Evolutionary conservation across 345 rosid genomes (phyloP).

Genomic region (Euphorbia tirucalli): DNA sequence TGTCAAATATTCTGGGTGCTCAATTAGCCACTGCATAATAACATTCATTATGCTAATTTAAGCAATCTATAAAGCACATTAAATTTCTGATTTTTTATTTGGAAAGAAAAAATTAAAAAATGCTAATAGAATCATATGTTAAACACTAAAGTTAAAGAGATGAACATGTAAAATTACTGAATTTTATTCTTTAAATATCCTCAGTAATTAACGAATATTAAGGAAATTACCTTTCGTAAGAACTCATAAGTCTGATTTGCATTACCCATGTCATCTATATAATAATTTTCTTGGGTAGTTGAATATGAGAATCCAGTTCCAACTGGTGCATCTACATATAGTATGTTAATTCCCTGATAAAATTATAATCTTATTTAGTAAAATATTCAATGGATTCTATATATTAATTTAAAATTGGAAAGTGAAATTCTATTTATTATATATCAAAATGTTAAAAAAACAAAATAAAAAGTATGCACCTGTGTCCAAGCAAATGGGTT

Average conservation of each 20-base stretch:
- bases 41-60: not conserved
- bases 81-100: too few species aligned
- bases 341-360: slow-evolving; percentile 22
- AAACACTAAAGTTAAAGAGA: too few species aligned
- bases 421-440: not conserved
- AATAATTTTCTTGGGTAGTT: slow-evolving; percentile 30
- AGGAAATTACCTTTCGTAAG: slow-evolving; percentile 21
- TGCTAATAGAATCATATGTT: too few species aligned
- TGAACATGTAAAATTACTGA: too few species aligned
- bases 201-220: not conserved
- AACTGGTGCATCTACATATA: slow-evolving; percentile 36
- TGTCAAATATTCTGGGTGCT: slow-evolving; percentile 26
- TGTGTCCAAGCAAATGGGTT: slow-evolving; percentile 16
- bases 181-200: too few species aligned
- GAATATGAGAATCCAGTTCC: slow-evolving; percentile 41
- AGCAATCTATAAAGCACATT: too few species aligned
- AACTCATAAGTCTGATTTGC: slow-evolving; percentile 23
- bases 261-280: slow-evolving; percentile 20
- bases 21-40: slow-evolving; percentile 24
- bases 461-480: not conserved
- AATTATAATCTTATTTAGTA: too few species aligned
- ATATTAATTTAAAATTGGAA: too few species aligned
- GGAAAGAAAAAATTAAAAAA: too few species aligned
- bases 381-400: too few species aligned
- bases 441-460: not conserved